phyloP scores from a whole-genome alignment of 148 eudicot species.

The Rhododendron molle region DNA sequence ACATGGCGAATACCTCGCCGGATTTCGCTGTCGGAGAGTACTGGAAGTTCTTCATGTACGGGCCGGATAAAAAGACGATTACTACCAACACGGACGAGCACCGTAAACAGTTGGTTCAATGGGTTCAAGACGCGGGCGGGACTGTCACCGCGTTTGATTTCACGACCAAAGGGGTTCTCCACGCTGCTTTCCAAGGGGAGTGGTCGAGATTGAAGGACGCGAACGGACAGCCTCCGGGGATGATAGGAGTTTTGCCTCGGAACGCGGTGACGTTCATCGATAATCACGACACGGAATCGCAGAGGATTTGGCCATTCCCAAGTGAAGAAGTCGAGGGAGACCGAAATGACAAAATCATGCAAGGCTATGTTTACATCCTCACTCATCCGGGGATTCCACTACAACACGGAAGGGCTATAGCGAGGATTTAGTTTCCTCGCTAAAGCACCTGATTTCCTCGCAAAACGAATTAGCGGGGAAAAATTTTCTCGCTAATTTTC shows the following conservation, averaged over 20 bases:
- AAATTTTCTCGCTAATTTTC: no score
- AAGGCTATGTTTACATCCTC: constrained; percentile 60
- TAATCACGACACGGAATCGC: constrained; percentile 63
- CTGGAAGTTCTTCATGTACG: constrained; percentile 41
- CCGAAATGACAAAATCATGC: constrained; percentile 42
- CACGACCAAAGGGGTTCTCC: constrained; percentile 60
- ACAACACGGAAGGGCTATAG: no score
- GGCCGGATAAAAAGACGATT: constrained; percentile 27
- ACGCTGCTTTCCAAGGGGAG: constrained; percentile 41
- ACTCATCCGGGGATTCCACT: constrained; percentile 59
- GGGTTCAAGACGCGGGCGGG: constrained; percentile 50
- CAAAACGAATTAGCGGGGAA: no score
- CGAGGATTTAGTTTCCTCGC: no score
- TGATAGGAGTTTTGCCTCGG: constrained; percentile 50
- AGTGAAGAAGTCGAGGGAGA: constrained; percentile 32
- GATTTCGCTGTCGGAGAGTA: constrained; percentile 60
- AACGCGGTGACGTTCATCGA: constrained; percentile 62
- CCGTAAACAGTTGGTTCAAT: constrained; percentile 35
- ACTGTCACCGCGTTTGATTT: constrained; percentile 55
- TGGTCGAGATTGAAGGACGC: constrained; percentile 62
- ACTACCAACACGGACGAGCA: constrained; percentile 46
- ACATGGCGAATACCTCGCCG: constrained; percentile 44
- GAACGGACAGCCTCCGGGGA: constrained; percentile 51
- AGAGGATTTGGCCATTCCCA: constrained; percentile 56
- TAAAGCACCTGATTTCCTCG: no score